These are phyloP conservation scores for Suillus paluster DNA, from an alignment of 768 basidiomycete genomes.

Conservation along the genomic window DNA sequence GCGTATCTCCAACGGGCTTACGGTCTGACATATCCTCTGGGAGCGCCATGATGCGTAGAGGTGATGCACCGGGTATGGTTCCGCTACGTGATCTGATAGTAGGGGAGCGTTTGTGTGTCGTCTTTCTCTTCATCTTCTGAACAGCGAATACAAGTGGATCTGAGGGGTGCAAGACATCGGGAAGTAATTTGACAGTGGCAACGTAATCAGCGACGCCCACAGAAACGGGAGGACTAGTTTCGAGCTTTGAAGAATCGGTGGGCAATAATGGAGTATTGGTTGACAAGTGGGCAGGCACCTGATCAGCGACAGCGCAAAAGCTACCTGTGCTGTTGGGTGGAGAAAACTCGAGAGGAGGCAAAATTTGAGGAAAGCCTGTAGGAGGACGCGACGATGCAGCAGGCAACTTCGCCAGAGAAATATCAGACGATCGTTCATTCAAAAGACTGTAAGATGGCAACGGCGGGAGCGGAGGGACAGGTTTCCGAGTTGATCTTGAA, in stretches of 20 bases:
- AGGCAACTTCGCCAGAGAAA: not conserved
- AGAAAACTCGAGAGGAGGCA: conserved; percentile 26
- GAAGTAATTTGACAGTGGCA: not conserved
- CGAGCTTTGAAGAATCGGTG: not conserved
- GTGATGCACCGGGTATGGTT: conserved; percentile 13
- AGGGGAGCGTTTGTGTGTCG: conserved; percentile 14
- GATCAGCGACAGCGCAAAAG: conserved; percentile 11
- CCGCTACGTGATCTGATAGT: conserved; percentile 13
- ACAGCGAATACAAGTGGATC: conserved; percentile 7
- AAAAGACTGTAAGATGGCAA: conserved; percentile 21
- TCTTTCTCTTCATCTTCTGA: conserved; percentile 3
- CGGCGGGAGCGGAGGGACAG: conserved; percentile 25
- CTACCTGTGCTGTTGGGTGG: conserved; percentile 16
- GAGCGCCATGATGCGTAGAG: not conserved
- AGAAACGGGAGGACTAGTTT: not conserved
- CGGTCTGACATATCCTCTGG: conserved; percentile 3
- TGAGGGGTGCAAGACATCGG: not conserved
- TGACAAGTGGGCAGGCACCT: not conserved
- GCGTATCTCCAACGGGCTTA: not conserved
- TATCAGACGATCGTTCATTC: not conserved
- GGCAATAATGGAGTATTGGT: not conserved
- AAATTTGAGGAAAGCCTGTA: not conserved
- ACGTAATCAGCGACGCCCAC: not conserved
- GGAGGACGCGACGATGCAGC: not conserved
- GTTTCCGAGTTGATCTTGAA: conserved; percentile 17